Conservation (phyloP, 129 eudicot species). For the Rutidosis leptorrhynchoides region DNA sequence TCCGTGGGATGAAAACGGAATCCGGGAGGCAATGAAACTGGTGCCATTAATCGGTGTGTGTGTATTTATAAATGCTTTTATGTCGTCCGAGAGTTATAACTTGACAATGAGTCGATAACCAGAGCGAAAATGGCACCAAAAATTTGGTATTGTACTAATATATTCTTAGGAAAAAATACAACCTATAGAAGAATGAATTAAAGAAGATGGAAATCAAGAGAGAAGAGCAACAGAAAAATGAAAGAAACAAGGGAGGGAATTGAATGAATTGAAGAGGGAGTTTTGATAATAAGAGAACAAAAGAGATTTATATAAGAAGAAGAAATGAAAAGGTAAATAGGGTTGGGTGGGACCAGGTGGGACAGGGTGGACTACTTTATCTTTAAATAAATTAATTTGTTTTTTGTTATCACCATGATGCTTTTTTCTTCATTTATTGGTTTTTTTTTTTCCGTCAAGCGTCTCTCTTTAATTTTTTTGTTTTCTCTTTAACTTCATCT, state of each 20-base stretch:
- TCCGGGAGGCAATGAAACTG: constrained; percentile 94
- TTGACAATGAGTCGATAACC: constrained; percentile 4
- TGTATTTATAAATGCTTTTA: background rate
- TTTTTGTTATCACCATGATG: constrained; percentile 41
- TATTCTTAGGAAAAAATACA: constrained; percentile 7
- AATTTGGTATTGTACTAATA: background rate
- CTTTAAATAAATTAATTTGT: constrained; percentile 39
- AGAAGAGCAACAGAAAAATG: constrained; percentile 22
- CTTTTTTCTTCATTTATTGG: constrained; percentile 47
- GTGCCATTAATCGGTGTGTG: constrained; percentile 50
- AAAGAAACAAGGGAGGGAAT: constrained; percentile 14
- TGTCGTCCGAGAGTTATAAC: constrained; percentile 9
- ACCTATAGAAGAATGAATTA: constrained; percentile 17
- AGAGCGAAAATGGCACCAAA: constrained; percentile 15
- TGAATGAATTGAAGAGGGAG: constrained; percentile 36
- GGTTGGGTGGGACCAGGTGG: constrained; percentile 25
- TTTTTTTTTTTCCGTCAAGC: constrained; percentile 66
- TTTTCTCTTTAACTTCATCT: constrained; percentile 28
- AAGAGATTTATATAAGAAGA: constrained; percentile 32
- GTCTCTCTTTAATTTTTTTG: background rate
- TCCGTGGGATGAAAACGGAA: constrained; percentile 92
- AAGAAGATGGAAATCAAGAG: constrained; percentile 24
- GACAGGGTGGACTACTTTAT: constrained; percentile 43
- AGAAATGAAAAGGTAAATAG: constrained; percentile 40
- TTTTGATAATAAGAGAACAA: constrained; percentile 52